phyloP scores from a whole-genome alignment of 345 rosid genomes.

The Barbarea vulgaris region DNA sequence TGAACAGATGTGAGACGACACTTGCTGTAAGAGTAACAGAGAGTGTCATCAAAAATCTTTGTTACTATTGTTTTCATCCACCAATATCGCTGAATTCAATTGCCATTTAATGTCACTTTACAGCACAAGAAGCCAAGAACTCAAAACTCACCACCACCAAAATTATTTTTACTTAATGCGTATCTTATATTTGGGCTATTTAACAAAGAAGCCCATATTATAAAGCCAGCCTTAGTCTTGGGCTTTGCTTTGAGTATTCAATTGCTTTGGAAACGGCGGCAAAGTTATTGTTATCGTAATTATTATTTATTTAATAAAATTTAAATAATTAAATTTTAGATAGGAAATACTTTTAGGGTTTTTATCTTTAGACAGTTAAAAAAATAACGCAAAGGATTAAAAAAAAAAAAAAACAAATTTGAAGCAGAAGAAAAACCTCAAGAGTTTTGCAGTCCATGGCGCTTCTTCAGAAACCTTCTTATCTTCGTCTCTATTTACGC shows the following conservation, averaged over 20 bases:
- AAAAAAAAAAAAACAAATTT: neutral
- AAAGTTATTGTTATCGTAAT: neutral
- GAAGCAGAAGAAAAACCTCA: conserved; percentile 11
- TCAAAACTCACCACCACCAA: neutral
- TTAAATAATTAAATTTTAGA: neutral
- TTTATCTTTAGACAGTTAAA: neutral
- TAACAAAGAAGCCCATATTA: conserved; percentile 9
- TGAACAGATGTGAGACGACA: conserved; percentile 21
- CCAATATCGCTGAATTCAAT: neutral
- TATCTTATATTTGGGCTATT: neutral
- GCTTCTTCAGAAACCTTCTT: conserved; percentile 40
- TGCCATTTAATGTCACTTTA: conserved; percentile 20
- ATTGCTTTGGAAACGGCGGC: conserved; percentile 28
- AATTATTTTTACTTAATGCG: neutral
- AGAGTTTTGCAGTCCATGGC: conserved; percentile 22
- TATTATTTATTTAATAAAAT: neutral
- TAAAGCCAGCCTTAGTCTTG: neutral
- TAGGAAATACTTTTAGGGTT: conserved; percentile 11
- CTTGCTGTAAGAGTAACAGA: conserved; percentile 15
- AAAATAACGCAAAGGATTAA: neutral
- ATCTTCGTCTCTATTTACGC: conserved; percentile 32
- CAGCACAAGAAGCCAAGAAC: neutral
- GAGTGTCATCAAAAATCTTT: neutral
- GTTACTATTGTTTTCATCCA: conserved; percentile 18
- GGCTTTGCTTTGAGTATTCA: neutral